phyloP scores from a whole-genome alignment of 257 asterid genomes.

The Solanum medicagineum region DNA sequence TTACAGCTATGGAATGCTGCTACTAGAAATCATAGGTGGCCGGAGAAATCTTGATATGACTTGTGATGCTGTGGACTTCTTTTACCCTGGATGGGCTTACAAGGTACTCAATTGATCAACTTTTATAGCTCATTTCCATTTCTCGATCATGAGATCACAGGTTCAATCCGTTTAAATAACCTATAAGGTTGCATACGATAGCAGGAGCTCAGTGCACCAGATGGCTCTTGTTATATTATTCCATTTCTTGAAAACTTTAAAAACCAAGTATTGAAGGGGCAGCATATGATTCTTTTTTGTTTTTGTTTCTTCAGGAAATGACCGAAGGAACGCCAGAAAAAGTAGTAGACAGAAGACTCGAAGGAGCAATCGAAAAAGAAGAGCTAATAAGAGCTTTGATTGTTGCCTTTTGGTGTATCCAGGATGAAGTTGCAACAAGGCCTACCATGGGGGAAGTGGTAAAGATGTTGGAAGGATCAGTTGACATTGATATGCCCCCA shows the following conservation, averaged over 20 bases:
- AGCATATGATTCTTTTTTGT: not conserved
- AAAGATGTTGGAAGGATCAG: slow-evolving; percentile 77
- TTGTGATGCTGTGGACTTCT: slow-evolving; percentile 63
- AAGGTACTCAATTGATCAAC: slow-evolving; percentile 37
- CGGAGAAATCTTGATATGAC: slow-evolving; percentile 83
- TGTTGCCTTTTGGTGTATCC: slow-evolving; percentile 87
- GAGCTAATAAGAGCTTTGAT: slow-evolving; percentile 48
- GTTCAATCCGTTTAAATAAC: no score
- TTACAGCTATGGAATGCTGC: slow-evolving; percentile 88
- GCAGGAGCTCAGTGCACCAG: not conserved
- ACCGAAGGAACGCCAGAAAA: slow-evolving; percentile 32
- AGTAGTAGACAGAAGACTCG: slow-evolving; percentile 55
- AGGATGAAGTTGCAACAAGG: slow-evolving; percentile 61
- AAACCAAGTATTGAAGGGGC: not conserved
- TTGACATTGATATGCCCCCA: slow-evolving; percentile 51
- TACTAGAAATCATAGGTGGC: slow-evolving; percentile 78
- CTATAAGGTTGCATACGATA: not conserved
- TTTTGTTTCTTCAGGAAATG: slow-evolving; percentile 41
- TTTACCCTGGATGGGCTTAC: slow-evolving; percentile 97
- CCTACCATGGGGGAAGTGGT: slow-evolving; percentile 91
- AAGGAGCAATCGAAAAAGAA: slow-evolving; percentile 50
- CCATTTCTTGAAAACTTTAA: not conserved
- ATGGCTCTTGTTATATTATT: not conserved
- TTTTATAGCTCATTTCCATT: not conserved
- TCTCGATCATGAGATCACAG: not conserved